phyloP scores from a whole-genome alignment of 1,284 basidiomycete species.

The Sporisorium sorghi region DNA sequence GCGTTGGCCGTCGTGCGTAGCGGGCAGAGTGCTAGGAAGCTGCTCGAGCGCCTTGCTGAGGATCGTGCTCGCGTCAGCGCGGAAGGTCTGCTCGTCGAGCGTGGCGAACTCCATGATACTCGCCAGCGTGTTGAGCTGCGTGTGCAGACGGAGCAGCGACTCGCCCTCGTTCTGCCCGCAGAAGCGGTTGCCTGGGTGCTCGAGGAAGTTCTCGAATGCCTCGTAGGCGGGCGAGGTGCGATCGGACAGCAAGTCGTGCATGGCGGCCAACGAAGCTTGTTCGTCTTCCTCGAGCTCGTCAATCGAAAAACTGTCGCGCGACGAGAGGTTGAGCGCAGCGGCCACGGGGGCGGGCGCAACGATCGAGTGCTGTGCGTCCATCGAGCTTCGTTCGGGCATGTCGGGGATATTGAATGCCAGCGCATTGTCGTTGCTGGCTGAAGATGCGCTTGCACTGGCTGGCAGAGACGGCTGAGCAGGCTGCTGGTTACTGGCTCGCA shows the following conservation, averaged over 20 bases:
- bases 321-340: slow-evolving; percentile 31
- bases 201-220: slow-evolving; percentile 59
- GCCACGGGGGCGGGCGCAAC: slow-evolving; percentile 37
- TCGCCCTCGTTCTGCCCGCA: slow-evolving; percentile 56
- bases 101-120: slow-evolving; percentile 50
- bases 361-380: slow-evolving; percentile 22
- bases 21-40: slow-evolving; percentile 29
- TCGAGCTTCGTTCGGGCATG: slow-evolving; percentile 17
- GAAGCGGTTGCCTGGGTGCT: slow-evolving; percentile 34
- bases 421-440: background rate
- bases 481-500: slow-evolving; percentile 9
- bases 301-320: slow-evolving; percentile 39
- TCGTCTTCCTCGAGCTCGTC: slow-evolving; percentile 26
- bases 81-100: slow-evolving; percentile 55
- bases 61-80: slow-evolving; percentile 55
- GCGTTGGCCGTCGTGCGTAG: slow-evolving; percentile 38
- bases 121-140: slow-evolving; percentile 58
- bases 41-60: slow-evolving; percentile 51
- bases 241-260: slow-evolving; percentile 41
- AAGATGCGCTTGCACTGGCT: background rate
- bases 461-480: background rate
- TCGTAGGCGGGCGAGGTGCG: slow-evolving; percentile 46
- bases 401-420: slow-evolving; percentile 39
- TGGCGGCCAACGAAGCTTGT: slow-evolving; percentile 17
- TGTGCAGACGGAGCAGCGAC: slow-evolving; percentile 60